A percentile compares a stretch with the other conserved stretches of the same genome.
phyloP scores from a whole-genome alignment of 495 filamentous ascomycete species.

The Aspergillus diversus region DNA sequence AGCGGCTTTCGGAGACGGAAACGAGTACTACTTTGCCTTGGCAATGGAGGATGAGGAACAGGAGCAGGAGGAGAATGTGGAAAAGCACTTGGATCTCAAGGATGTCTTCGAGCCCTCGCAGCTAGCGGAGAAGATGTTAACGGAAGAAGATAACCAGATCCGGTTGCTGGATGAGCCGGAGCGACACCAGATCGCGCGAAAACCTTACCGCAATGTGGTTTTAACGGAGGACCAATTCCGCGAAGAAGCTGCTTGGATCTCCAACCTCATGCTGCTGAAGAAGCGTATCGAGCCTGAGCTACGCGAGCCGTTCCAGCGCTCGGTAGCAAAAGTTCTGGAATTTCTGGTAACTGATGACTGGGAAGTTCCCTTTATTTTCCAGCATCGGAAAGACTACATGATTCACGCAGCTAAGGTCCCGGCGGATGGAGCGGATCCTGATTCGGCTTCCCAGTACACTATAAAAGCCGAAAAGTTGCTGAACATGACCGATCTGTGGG shows the following conservation, averaged over 20 bases:
- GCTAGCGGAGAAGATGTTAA: conserved; percentile 88
- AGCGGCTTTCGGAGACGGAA: conserved; percentile 90
- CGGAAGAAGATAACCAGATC: conserved; percentile 91
- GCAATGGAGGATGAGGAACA: conserved; percentile 73
- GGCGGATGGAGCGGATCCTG: conserved; percentile 56
- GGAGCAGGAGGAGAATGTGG: conserved; percentile 69
- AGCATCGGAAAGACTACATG: conserved; percentile 96
- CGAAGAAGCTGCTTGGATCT: conserved; percentile 91
- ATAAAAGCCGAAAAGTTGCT: conserved; percentile 85
- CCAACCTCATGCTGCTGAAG: conserved; percentile 82
- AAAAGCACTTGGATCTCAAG: conserved; percentile 84
- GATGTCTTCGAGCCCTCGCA: conserved; percentile 98
- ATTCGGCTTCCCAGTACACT: conserved; percentile 67
- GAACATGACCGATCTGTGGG: conserved; percentile 91
- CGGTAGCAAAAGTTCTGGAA: conserved; percentile 89
- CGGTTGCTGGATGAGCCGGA: conserved; percentile 87
- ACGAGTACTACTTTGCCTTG: conserved; percentile 92
- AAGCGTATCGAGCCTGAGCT: conserved; percentile 73
- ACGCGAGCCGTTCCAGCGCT: conserved; percentile 79
- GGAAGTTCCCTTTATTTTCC: conserved; percentile 96
- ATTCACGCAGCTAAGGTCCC: conserved; percentile 84
- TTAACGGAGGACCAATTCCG: conserved; percentile 78
- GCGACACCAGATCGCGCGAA: conserved; percentile 88
- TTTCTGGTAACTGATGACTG: conserved; percentile 91
- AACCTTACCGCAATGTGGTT: conserved; percentile 77